phyloP scores from a whole-genome alignment of 2,329 filamentous ascomycete genomes.

The Epichloe scottii region DNA sequence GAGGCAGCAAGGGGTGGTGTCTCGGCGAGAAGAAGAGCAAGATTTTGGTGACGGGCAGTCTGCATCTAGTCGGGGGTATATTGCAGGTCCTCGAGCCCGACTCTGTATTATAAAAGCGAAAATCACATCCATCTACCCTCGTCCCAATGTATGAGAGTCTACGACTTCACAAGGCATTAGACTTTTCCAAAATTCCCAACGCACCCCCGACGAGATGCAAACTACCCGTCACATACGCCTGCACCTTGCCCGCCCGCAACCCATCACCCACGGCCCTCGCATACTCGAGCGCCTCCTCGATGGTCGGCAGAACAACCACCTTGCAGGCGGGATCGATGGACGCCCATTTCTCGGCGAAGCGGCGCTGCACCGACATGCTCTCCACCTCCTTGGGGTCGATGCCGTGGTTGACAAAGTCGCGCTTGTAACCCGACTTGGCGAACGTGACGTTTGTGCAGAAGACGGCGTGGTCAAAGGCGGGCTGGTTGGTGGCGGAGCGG shows the following conservation, averaged over 20 bases:
- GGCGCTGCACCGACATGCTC: slow-evolving; percentile 38
- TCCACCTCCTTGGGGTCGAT: slow-evolving; percentile 38
- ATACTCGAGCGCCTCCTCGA: slow-evolving; percentile 41
- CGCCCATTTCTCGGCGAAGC: slow-evolving; percentile 39
- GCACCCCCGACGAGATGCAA: slow-evolving; percentile 49
- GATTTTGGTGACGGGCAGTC: slow-evolving; percentile 67
- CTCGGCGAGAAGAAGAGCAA: slow-evolving; percentile 22
- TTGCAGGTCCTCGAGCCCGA: slow-evolving; percentile 54
- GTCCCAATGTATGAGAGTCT: no score
- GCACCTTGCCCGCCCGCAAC: slow-evolving; percentile 24
- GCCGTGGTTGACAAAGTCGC: slow-evolving; percentile 45
- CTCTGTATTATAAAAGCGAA: slow-evolving; percentile 17
- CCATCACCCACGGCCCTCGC: slow-evolving; percentile 25
- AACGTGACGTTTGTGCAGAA: slow-evolving; percentile 70
- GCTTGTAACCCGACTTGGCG: slow-evolving; percentile 36
- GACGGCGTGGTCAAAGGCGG: slow-evolving; percentile 56
- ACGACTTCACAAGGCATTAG: slow-evolving; percentile 25
- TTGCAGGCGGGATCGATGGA: slow-evolving; percentile 32
- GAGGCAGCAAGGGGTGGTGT: slow-evolving; percentile 34
- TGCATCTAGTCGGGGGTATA: slow-evolving; percentile 72
- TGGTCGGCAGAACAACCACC: slow-evolving; percentile 36
- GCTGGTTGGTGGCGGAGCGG: slow-evolving; percentile 13
- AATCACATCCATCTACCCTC: no score
- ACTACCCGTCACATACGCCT: slow-evolving; percentile 48
- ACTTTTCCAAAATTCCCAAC: slow-evolving; percentile 35